Evolutionary conservation across 2,329 filamentous ascomycete species (phyloP).

Genomic region (Calonectria multiphialidica): DNA sequence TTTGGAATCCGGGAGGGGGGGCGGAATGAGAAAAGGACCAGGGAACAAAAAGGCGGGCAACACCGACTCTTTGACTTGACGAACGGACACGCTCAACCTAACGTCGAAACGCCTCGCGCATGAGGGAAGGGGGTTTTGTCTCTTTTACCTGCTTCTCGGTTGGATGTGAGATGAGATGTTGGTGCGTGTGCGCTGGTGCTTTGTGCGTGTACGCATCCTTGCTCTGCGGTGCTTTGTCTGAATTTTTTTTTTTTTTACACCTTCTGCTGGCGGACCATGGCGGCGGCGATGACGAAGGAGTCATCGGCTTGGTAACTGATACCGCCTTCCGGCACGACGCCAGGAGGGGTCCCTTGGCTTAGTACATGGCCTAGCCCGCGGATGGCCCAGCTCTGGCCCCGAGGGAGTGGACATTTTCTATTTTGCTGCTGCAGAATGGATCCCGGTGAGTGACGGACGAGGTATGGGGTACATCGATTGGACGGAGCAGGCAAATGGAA

Average conservation of each 20-base stretch:
- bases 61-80: constrained; percentile 24
- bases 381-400: constrained; percentile 19
- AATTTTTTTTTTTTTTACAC: constrained; percentile 4
- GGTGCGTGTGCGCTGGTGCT: constrained; percentile 10
- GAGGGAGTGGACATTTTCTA: constrained; percentile 32
- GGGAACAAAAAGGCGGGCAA: constrained; percentile 26
- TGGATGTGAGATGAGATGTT: constrained; percentile 10
- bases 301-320: constrained; percentile 22
- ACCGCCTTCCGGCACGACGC: constrained; percentile 21
- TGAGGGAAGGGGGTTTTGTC: constrained; percentile 24
- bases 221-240: constrained; percentile 3
- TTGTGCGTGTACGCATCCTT: constrained; percentile 12
- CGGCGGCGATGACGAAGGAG: constrained; percentile 22
- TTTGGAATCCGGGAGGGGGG: constrained; percentile 39
- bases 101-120: constrained; percentile 24
- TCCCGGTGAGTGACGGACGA: constrained; percentile 21
- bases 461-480: constrained; percentile 31
- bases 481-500: constrained; percentile 40
- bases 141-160: constrained; percentile 21
- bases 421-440: constrained; percentile 32
- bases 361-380: background rate
- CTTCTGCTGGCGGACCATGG: constrained; percentile 17
- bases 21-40: constrained; percentile 32
- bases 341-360: constrained; percentile 21
- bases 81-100: constrained; percentile 17